Evolutionary conservation across 2,329 filamentous ascomycete species (phyloP), one percentile per base, ranked within the genome.

Genomic region (Pestalotiopsis sp.): DNA sequence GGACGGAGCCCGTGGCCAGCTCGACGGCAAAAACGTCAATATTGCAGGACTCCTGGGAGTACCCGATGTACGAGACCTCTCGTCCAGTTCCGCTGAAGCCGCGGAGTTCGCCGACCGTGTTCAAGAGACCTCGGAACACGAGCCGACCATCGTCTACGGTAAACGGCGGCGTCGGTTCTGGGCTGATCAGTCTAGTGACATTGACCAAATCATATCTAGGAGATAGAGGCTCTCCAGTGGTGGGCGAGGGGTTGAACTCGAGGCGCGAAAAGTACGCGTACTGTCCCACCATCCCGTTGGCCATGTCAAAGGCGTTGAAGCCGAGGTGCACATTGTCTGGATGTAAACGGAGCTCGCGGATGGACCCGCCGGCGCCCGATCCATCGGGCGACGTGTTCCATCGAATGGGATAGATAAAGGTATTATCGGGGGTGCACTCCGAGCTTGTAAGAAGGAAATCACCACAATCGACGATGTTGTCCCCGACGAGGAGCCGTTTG

Each of bases 261-360:
- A 86, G 74, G 0, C 80, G 76, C 1, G 66, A 73, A 17, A 75
- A 52, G 39, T 77, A 69, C 1, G 66, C 74, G 13, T 75, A 56
- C 45, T 77, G 69, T 4, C 68, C 73, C 17, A 78, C 67, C 12
- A 14, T 38, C 11, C 74, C 76, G 20, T 68, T 66, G 2, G 61
- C 64, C 4, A 58, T 65, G 14, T 72, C 75, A 66, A 83, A 81
- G 0, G 80, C 79, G 70, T 79, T 84, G 72, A 79, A 84, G 4
- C 79, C 81, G 6, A 85, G 71, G 66, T 85, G 83, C 0, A 76
- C 71, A 45, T 84, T 75, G 49, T 85, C 83, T 0, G 83, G 82
- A 68, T 85, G 82, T 9, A 85, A 67, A n/a, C 82, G 82, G 27
- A 85, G 71, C 71, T 85, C 84, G 4, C 83, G 79, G 1, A 80